These are phyloP conservation scores for Nakazawaea holstii DNA, from an alignment of 805 yeast species.

Conservation along the genomic window DNA sequence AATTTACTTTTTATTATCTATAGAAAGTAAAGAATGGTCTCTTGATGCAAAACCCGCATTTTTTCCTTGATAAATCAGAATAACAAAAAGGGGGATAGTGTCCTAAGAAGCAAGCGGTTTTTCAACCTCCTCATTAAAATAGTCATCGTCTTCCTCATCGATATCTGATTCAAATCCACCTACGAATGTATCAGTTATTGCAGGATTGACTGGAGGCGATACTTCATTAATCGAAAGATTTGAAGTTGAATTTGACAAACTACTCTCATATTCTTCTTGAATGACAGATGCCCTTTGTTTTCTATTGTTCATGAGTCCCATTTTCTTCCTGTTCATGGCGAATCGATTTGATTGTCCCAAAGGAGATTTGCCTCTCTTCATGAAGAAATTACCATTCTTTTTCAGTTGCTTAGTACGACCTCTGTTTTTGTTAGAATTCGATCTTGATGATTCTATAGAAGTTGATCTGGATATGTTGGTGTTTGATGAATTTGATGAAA, in stretches of 20 bases:
- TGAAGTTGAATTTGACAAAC: conserved; percentile 6
- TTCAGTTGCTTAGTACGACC: conserved; percentile 17
- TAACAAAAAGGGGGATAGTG: too few relatives aligned
- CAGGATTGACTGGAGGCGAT: too few relatives aligned
- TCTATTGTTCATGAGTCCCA: conserved; percentile 3
- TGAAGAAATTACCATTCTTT: conserved; percentile 19
- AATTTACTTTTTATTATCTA: too few relatives aligned
- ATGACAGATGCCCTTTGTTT: conserved; percentile 8
- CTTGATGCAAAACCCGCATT: too few relatives aligned
- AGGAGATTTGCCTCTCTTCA: conserved; percentile 28
- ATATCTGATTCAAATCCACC: neutral
- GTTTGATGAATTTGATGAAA: conserved; percentile 28
- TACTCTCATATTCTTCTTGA: conserved; percentile 11
- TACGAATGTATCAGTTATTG: neutral
- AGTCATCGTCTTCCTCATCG: conserved; percentile 1
- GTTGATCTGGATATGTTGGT: conserved; percentile 27
- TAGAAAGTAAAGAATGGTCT: too few relatives aligned
- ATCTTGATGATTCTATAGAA: conserved; percentile 24
- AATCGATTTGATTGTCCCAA: conserved; percentile 14
- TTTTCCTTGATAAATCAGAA: too few relatives aligned
- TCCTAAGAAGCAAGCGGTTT: too few relatives aligned
- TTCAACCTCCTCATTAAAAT: neutral
- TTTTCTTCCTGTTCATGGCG: conserved; percentile 1
- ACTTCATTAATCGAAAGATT: conserved; percentile 4
- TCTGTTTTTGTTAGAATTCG: conserved; percentile 21